Base-by-base conservation (phyloP, 2,329 filamentous ascomycete genomes). In the Didymosphaeria variabile region DNA sequence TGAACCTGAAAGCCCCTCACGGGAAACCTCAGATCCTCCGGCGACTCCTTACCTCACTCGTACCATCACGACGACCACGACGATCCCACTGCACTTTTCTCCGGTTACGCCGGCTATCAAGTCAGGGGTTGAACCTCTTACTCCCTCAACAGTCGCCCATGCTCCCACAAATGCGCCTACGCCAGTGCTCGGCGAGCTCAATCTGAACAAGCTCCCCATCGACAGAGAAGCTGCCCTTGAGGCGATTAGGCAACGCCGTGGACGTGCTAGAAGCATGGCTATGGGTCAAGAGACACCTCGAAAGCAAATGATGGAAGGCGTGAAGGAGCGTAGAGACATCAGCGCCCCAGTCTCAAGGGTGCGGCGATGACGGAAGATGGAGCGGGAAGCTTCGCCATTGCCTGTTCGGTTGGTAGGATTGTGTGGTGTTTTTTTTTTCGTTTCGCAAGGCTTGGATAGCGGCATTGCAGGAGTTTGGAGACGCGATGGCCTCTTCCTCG, bases 141-240 rank as follows among this genome's bases (percentile, higher is more conserved):
- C 71, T 29, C 73, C 71, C 50, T 77, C 74, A 23, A 80, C 79
- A 9, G 66, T 79, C 19, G 74, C 73, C 8, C 77, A 79, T 53
- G 69, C 65, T 53, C 73, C 73, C 12, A 68, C 66, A 19, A 68
- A 72, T 63, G 67, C 67, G 23, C 71, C 65, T 32, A 70, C 74
- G 3, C 72, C 72, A 17, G 70, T 72, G 3, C 60, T 78, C 9
- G 72, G 72, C n/a, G 73, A 77, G 57, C 58, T 77, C 34, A 68
- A 65, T 1, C 52, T 75, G 60, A 79, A 77, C 61, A 72, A 72
- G 50, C 67, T 77, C 12, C 75, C 73, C 17, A 69, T 84, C 58
- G 82, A 84, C 57, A 85, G 91, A 57, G 91, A 93, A 75, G 85
- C 93, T 76, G 91, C 91, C 3, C 84, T 94, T 17, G 90, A 90